Evolutionary conservation across 345 rosid species (phyloP), one percentile per base, ranked within the genome.

Genomic region (Acer yangbiense): DNA sequence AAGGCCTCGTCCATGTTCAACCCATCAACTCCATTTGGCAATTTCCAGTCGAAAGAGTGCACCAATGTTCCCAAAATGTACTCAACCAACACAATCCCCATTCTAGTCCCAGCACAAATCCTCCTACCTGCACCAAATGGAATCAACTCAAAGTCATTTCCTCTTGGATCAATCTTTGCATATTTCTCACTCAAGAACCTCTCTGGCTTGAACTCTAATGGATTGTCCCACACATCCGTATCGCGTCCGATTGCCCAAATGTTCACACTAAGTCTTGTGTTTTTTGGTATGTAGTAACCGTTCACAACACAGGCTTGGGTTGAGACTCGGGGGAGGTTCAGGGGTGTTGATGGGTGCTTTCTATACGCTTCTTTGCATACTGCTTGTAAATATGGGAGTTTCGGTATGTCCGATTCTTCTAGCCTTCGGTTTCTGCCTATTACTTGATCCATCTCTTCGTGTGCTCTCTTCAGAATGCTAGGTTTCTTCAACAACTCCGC

Each of bases 231-330:
- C 43, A 83, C 88, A 0, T 85, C 41, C 0, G 89, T 86, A 78
- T 90, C 94, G 9, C 94, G 81, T 3, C 94, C 94, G 20, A 90
- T 87, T 3, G 89, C 92, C 92, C 94, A 90, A 21, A 86, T 87
- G 78, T 90, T 90, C n/a, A 86, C 89, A 27, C 78, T 79, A 0
- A 90, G 89, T 18, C 85, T 72, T 0, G 88, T 80, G 52, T 81
- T 69, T 60, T 71, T 71, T 0, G 94, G 92, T 65, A 90, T 84
- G 23, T 83, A 85, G 78, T 86, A 87, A 0, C 90, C 90, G 13
- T 88, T 77, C 35, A 90, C 82, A 5, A 83, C 80, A 29, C 90
- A 87, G 11, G 86, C 81, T 58, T 89, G 62, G 16, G 76, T 46
- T 0, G 90, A 75, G 44, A 86, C 44, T 21, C 91, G 83, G 0